These are phyloP conservation scores for Ormosia semicastrata DNA, from an alignment of 306 rosid genomes.

Conservation along the genomic window DNA sequence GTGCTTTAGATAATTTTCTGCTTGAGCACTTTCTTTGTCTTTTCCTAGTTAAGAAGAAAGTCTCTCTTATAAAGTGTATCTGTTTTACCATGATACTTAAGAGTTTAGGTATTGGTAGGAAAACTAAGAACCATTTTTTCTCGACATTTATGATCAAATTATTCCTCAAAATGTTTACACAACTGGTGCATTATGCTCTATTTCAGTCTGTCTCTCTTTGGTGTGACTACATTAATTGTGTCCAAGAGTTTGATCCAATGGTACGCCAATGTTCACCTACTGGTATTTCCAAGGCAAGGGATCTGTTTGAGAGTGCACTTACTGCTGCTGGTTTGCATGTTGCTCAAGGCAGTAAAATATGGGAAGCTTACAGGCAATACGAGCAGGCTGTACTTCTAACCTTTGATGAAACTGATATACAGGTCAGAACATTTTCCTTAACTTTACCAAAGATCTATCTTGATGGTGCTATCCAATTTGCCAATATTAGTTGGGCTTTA, in stretches of 20 bases:
- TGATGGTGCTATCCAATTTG: not conserved
- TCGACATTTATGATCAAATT: not conserved
- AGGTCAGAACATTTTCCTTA: slow-evolving; percentile 46
- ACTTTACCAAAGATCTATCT: not conserved
- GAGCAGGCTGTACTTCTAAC: slow-evolving; percentile 65
- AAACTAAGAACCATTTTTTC: not conserved
- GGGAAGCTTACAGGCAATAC: slow-evolving; percentile 79
- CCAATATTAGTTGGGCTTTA: not conserved
- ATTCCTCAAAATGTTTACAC: slow-evolving; percentile 4
- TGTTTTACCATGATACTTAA: not conserved
- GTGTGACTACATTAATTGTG: slow-evolving; percentile 65
- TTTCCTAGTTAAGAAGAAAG: slow-evolving; percentile 16
- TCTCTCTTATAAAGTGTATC: not conserved
- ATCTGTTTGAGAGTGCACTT: slow-evolving; percentile 79
- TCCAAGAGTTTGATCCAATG: slow-evolving; percentile 64
- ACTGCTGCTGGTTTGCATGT: slow-evolving; percentile 89
- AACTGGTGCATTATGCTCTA: slow-evolving; percentile 20
- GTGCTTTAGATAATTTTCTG: not conserved
- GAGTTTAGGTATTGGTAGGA: not conserved
- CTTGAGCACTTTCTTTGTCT: not conserved
- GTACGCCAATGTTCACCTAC: slow-evolving; percentile 51
- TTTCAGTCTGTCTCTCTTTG: slow-evolving; percentile 85
- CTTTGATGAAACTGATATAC: slow-evolving; percentile 53
- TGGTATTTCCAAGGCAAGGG: slow-evolving; percentile 74
- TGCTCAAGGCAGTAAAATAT: slow-evolving; percentile 66